A percentile compares a stretch with the other conserved stretches of the same genome.
These are phyloP conservation scores for Chalciporus sp. DNA, from an alignment of 1,284 basidiomycete genomes.

Conservation along the genomic window DNA sequence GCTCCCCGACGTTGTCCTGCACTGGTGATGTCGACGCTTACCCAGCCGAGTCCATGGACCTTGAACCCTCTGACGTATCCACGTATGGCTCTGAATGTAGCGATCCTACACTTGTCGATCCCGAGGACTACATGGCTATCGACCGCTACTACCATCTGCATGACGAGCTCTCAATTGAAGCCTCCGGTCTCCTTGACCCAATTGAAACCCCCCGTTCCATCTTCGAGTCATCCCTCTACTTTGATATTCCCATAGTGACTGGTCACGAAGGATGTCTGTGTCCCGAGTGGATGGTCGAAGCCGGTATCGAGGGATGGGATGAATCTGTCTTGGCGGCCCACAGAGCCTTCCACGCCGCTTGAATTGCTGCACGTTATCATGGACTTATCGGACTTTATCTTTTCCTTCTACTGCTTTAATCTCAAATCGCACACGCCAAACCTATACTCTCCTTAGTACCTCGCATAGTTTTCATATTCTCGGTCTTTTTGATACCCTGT, in stretches of 20 bases:
- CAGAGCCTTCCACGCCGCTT: neutral
- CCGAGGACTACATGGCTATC: neutral
- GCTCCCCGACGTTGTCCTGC: neutral
- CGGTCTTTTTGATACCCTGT: neutral
- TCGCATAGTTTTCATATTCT: neutral
- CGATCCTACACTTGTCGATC: neutral
- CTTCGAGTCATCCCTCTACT: neutral
- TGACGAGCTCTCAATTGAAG: neutral
- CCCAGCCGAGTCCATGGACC: neutral
- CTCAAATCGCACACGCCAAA: neutral
- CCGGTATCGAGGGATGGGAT: constrained; percentile 10
- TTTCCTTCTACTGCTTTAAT: neutral
- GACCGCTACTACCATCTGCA: neutral
- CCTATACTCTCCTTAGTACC: neutral
- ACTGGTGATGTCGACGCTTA: neutral
- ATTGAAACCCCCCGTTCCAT: neutral
- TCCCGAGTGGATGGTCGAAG: constrained; percentile 16
- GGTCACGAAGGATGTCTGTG: constrained; percentile 16
- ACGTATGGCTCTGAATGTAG: neutral
- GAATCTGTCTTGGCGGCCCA: neutral
- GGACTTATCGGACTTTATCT: neutral
- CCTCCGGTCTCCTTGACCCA: accelerated
- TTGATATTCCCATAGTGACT: neutral
- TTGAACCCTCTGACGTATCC: neutral
- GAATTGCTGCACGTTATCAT: constrained; percentile 3